Evolutionary conservation across 192 early-diverging fungal species (phyloP).

Genomic region (Backusella sp.): DNA sequence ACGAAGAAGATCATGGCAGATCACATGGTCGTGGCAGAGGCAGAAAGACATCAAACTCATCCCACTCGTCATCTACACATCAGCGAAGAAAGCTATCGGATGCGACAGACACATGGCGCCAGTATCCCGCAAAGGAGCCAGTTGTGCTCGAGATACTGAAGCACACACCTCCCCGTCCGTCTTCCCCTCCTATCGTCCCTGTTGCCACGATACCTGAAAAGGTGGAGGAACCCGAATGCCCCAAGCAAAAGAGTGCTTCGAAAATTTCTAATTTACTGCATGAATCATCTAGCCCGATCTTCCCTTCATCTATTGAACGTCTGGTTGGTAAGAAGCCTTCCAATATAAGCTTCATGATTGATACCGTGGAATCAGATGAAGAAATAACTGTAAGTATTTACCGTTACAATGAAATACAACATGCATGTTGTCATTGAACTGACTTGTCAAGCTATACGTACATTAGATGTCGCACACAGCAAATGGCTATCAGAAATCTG

Average conservation of each 20-base stretch:
- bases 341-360: constrained; percentile 17
- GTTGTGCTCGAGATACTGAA: background rate
- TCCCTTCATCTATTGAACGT: constrained; percentile 5
- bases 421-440: background rate
- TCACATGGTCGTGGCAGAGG: constrained; percentile 19
- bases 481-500: background rate
- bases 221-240: background rate
- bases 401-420: background rate
- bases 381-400: constrained; percentile 14
- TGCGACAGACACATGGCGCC: constrained; percentile 12
- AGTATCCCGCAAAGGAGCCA: background rate
- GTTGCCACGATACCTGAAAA: background rate
- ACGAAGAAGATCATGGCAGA: constrained; percentile 1
- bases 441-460: background rate
- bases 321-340: constrained; percentile 15
- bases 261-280: background rate
- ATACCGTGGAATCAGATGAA: constrained; percentile 14
- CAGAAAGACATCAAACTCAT: background rate
- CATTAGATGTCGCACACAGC: background rate
- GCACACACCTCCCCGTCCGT: background rate
- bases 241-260: background rate
- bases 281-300: constrained; percentile 16
- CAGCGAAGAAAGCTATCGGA: background rate
- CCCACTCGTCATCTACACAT: background rate
- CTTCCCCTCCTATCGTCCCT: background rate